phyloP scores from a whole-genome alignment of 148 eudicot genomes.

The Pouteria glomerata region DNA sequence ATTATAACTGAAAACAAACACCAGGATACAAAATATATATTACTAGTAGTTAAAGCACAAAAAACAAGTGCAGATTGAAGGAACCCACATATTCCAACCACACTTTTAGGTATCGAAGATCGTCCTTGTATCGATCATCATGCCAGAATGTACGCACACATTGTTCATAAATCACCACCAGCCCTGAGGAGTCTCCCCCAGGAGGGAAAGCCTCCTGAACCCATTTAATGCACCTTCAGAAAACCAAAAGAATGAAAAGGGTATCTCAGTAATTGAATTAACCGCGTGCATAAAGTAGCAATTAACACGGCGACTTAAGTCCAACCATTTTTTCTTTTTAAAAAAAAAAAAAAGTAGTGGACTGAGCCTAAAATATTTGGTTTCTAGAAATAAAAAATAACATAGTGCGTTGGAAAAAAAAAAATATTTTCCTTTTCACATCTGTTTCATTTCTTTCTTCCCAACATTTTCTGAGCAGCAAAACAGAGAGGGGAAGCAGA shows the following conservation, averaged over 20 bases:
- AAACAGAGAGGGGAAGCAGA: background rate
- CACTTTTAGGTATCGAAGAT: slow-evolving; percentile 78
- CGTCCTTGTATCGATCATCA: slow-evolving; percentile 67
- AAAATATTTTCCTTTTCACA: background rate
- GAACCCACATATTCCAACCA: slow-evolving; percentile 89
- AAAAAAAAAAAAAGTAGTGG: background rate
- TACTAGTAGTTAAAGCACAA: background rate
- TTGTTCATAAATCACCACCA: slow-evolving; percentile 75
- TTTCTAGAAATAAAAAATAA: too few relatives aligned
- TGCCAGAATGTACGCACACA: slow-evolving; percentile 95
- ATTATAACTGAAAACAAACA: background rate
- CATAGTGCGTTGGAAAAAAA: too few relatives aligned
- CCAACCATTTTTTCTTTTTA: background rate
- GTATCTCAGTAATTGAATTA: background rate
- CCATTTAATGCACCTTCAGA: slow-evolving; percentile 89
- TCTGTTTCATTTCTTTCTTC: background rate
- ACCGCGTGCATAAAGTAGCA: background rate
- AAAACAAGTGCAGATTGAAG: background rate
- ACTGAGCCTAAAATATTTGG: background rate
- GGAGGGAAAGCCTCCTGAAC: slow-evolving; percentile 93
- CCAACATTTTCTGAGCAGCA: background rate
- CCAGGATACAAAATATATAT: background rate
- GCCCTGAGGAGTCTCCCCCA: slow-evolving; percentile 82
- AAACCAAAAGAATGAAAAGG: background rate
- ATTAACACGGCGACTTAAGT: background rate